These are phyloP conservation scores for Inonotus hispidus DNA, from an alignment of 1,284 basidiomycete species.

Conservation along the genomic window DNA sequence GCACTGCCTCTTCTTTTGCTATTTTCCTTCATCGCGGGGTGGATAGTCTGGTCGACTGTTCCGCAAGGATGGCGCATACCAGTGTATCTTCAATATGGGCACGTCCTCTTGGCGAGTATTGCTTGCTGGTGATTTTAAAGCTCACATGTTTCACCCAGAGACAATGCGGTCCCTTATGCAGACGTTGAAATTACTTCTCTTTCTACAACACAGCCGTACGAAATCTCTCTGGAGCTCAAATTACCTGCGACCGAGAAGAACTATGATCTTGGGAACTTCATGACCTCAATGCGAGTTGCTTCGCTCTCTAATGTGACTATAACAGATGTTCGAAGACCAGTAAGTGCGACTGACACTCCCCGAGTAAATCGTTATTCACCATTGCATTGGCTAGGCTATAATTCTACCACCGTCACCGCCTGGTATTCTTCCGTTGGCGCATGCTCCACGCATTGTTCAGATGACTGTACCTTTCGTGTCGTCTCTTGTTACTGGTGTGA, in stretches of 20 bases:
- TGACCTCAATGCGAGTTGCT: conserved; percentile 56
- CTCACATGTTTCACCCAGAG: conserved; percentile 35
- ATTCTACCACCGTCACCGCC: conserved; percentile 40
- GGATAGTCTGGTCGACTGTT: conserved; percentile 63
- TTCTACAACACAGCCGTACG: conserved; percentile 57
- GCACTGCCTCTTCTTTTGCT: conserved; percentile 55
- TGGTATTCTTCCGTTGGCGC: conserved; percentile 31
- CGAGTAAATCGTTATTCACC: neutral
- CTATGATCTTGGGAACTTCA: conserved; percentile 73
- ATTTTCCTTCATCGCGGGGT: conserved; percentile 59
- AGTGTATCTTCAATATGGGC: conserved; percentile 74
- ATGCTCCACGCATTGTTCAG: conserved; percentile 35
- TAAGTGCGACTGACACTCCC: conserved; percentile 32
- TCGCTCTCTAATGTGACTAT: conserved; percentile 59
- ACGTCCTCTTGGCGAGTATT: conserved; percentile 23
- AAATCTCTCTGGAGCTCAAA: conserved; percentile 59
- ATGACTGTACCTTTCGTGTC: conserved; percentile 50
- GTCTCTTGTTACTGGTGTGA: conserved; percentile 44
- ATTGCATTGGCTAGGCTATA: conserved; percentile 44
- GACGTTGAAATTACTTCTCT: conserved; percentile 44
- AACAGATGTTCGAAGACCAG: conserved; percentile 53
- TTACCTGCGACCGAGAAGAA: conserved; percentile 66
- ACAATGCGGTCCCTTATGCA: conserved; percentile 58
- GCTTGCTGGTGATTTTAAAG: neutral
- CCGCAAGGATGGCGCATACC: conserved; percentile 63